Percentiles rank a stretch among this genome's conserved stretches.
Evolutionary conservation across 2,329 filamentous ascomycete species (phyloP).

Genomic region (Dendrostoma leiphaemia): DNA sequence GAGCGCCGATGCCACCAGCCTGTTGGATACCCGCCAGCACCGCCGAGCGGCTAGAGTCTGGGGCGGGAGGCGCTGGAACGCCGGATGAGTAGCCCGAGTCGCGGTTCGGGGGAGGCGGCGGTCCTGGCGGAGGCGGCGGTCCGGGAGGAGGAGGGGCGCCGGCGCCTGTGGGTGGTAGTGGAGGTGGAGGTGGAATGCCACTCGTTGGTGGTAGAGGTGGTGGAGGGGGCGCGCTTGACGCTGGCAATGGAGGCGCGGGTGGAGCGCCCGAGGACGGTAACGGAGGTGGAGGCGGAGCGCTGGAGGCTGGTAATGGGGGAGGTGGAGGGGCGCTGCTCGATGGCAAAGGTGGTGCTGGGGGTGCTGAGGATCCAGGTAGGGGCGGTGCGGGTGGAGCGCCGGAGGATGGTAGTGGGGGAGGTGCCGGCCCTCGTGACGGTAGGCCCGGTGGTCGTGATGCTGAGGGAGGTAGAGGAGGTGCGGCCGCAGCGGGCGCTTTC

Average conservation of each 20-base stretch:
- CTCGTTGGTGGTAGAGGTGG: slow-evolving; percentile 40
- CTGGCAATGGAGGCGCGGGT: slow-evolving; percentile 38
- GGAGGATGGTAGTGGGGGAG: slow-evolving; percentile 28
- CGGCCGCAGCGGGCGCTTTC: slow-evolving; percentile 42
- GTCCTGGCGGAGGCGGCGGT: slow-evolving; percentile 42
- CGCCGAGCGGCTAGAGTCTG: slow-evolving; percentile 52
- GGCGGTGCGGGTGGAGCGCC: slow-evolving; percentile 34
- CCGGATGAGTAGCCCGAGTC: slow-evolving; percentile 58
- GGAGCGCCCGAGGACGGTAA: slow-evolving; percentile 32
- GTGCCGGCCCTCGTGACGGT: slow-evolving; percentile 34
- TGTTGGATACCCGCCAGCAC: slow-evolving; percentile 71
- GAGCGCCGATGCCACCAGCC: slow-evolving; percentile 61
- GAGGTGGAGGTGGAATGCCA: slow-evolving; percentile 36
- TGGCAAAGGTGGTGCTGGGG: slow-evolving; percentile 36
- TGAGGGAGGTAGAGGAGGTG: slow-evolving; percentile 51
- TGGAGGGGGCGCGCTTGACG: slow-evolving; percentile 38
- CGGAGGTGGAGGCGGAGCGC: slow-evolving; percentile 35
- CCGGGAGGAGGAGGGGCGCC: slow-evolving; percentile 33
- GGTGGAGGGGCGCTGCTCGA: slow-evolving; percentile 34
- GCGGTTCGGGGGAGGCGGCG: slow-evolving; percentile 55
- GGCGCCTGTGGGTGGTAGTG: slow-evolving; percentile 35
- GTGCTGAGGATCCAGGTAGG: slow-evolving; percentile 28
- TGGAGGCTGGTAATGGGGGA: slow-evolving; percentile 33
- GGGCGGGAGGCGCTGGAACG: slow-evolving; percentile 41
- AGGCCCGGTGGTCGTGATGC: slow-evolving; percentile 48